Conservation (phyloP, 1,284 basidiomycete genomes). For the Puccinia novopanici region DNA sequence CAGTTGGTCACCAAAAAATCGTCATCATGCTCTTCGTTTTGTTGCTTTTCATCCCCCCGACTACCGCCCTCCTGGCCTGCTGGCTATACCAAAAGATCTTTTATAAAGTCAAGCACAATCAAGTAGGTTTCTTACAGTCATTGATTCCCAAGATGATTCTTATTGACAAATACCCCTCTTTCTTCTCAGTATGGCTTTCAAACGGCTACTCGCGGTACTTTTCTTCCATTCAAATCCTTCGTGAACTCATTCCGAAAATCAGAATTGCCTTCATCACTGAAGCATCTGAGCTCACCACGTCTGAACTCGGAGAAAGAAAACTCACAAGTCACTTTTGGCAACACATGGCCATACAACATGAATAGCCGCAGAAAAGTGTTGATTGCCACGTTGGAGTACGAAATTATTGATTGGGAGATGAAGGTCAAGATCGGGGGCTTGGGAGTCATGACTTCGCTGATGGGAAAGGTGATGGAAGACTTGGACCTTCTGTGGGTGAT, state of each 20-base stretch:
- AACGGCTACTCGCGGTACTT: neutral
- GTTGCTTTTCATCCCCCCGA: conserved; percentile 74
- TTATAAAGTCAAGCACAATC: conserved; percentile 90
- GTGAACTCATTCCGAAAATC: neutral
- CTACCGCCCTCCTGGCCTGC: conserved; percentile 79
- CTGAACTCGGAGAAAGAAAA: neutral
- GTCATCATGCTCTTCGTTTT: conserved; percentile 82
- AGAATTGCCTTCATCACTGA: neutral
- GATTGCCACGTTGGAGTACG: conserved; percentile 87
- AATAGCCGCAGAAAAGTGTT: conserved; percentile 83
- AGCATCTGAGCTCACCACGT: neutral
- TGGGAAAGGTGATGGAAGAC: conserved; percentile 95
- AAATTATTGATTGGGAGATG: conserved; percentile 91
- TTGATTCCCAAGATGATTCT: neutral
- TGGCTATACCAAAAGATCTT: conserved; percentile 88
- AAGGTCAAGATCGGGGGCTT: conserved; percentile 95
- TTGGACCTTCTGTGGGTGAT: conserved; percentile 88
- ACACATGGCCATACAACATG: conserved; percentile 89
- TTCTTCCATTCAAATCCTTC: conserved; percentile 22
- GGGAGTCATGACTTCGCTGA: conserved; percentile 91
- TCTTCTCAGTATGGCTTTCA: conserved; percentile 38
- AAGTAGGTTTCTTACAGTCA: conserved; percentile 56
- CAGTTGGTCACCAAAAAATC: conserved; percentile 76
- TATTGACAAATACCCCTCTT: too few species aligned
- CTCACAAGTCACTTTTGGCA: conserved; percentile 56